Percentiles rank a stretch among this genome's conserved stretches.
phyloP scores from a whole-genome alignment of 768 basidiomycete genomes.

The Trametes sanguinea region DNA sequence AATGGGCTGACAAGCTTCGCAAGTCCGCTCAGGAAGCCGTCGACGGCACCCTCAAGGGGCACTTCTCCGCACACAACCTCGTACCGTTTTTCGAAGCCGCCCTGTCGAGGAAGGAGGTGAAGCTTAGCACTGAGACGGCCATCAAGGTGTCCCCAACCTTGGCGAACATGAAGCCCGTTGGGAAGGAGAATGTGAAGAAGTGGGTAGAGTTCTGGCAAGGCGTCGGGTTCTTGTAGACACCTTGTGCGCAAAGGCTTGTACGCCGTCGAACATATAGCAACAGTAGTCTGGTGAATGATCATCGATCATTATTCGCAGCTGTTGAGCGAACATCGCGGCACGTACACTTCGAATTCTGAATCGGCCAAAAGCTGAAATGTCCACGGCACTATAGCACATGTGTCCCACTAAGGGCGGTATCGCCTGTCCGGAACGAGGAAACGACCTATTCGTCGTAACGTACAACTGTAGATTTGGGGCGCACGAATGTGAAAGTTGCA shows the following conservation, averaged over 20 bases:
- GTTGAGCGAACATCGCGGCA: too few species aligned
- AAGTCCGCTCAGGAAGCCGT: background rate
- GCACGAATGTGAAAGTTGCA: too few species aligned
- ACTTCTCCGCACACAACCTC: constrained; percentile 26
- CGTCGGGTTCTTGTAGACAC: constrained; percentile 7
- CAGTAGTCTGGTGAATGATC: too few species aligned
- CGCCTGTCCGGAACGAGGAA: too few species aligned
- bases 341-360: too few species aligned
- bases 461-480: too few species aligned
- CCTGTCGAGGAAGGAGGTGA: background rate
- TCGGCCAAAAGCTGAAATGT: too few species aligned
- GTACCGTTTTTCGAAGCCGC: constrained; percentile 26
- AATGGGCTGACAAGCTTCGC: constrained; percentile 38
- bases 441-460: too few species aligned
- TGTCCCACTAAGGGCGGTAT: too few species aligned
- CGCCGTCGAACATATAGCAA: background rate
- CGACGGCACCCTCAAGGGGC: background rate
- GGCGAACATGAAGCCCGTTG: background rate
- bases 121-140: constrained; percentile 4
- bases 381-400: too few species aligned
- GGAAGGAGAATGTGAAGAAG: constrained; percentile 1
- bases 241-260: background rate
- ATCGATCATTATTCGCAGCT: too few species aligned
- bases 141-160: constrained; percentile 9
- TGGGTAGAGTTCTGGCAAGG: constrained; percentile 24